These are phyloP conservation scores for Akanthomyces muscarius DNA, from an alignment of 2,329 filamentous ascomycete genomes.

Conservation along the genomic window DNA sequence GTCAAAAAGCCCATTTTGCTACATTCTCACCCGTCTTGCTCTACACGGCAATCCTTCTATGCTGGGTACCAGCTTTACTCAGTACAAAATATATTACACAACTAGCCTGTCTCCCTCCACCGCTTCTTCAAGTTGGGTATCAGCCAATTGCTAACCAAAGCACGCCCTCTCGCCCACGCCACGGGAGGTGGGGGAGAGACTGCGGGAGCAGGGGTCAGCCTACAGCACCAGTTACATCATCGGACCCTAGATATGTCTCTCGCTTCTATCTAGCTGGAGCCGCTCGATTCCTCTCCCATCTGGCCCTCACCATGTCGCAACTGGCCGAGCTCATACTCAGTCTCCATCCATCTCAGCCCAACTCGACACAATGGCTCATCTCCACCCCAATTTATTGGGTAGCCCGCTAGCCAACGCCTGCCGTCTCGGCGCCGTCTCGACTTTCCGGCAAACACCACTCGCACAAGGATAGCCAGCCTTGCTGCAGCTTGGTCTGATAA, in stretches of 20 bases:
- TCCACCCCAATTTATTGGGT: background rate
- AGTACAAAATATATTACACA: background rate
- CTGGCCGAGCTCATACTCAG: background rate
- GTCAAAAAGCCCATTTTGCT: background rate
- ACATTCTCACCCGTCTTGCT: background rate
- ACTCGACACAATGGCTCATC: background rate
- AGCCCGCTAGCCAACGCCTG: background rate
- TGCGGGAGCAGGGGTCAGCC: background rate
- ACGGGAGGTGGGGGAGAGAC: background rate
- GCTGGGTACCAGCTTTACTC: no score
- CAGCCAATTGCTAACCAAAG: slow-evolving; percentile 5
- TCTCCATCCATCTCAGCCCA: slow-evolving; percentile 6
- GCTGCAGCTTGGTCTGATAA: background rate
- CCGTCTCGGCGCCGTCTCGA: background rate
- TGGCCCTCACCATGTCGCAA: background rate
- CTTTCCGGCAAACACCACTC: background rate
- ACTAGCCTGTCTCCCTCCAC: background rate
- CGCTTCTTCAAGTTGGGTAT: background rate
- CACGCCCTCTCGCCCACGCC: background rate
- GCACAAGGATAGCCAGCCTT: background rate
- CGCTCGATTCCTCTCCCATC: background rate
- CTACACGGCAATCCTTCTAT: background rate
- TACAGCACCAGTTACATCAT: slow-evolving; percentile 3
- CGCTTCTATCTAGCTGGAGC: background rate
- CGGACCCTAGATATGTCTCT: slow-evolving; percentile 10